These are phyloP conservation scores for Zygosaccharomyces gambellarensis DNA, from an alignment of 805 yeast species.

Conservation along the genomic window DNA sequence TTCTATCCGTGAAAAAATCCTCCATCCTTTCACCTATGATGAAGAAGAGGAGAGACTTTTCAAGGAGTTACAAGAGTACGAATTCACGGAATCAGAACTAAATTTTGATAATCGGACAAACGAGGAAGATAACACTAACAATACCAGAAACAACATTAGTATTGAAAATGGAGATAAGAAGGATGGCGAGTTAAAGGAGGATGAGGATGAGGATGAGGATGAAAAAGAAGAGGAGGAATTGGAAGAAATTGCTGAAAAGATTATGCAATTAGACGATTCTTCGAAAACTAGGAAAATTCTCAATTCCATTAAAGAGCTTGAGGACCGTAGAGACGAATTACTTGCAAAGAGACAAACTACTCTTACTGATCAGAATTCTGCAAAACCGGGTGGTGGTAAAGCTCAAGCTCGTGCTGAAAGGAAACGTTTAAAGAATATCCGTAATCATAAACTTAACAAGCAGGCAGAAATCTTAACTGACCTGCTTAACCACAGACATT, in stretches of 20 bases:
- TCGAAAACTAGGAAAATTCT: constrained; percentile 28
- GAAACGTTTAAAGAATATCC: constrained; percentile 16
- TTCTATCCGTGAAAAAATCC: constrained; percentile 51
- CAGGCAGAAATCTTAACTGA: constrained; percentile 27
- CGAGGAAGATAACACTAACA: neutral
- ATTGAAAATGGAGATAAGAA: constrained; percentile 5
- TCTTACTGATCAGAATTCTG: constrained; percentile 11
- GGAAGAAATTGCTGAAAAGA: constrained; percentile 36
- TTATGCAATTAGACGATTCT: constrained; percentile 35
- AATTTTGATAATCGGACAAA: constrained; percentile 6
- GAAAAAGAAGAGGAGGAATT: constrained; percentile 22
- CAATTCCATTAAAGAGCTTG: constrained; percentile 26
- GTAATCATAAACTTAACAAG: constrained; percentile 22
- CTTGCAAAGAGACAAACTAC: constrained; percentile 18
- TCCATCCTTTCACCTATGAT: constrained; percentile 41
- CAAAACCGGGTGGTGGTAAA: constrained; percentile 14
- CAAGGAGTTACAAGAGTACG: constrained; percentile 38
- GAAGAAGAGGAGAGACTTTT: constrained; percentile 42
- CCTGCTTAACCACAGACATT: constrained; percentile 22
- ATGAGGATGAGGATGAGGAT: constrained; percentile 31
- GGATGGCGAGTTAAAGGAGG: constrained; percentile 24
- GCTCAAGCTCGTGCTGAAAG: constrained; percentile 23
- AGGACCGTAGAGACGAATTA: constrained; percentile 28
- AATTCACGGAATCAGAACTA: constrained; percentile 33
- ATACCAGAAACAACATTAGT: constrained; percentile 8